Evolutionary conservation across 2,329 filamentous ascomycete genomes (phyloP).

Genomic region (Aureobasidium sp.): DNA sequence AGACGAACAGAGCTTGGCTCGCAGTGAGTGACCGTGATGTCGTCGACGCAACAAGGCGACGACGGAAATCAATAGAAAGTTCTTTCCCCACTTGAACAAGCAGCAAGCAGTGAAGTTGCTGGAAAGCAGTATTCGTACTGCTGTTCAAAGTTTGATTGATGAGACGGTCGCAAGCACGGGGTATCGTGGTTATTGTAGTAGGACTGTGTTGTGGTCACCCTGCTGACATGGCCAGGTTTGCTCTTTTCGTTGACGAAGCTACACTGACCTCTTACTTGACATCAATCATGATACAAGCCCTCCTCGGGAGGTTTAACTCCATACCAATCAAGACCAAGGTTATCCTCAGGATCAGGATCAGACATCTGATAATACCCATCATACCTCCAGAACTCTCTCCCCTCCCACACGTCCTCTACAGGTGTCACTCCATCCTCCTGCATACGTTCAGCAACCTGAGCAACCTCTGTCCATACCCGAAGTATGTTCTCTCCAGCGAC

Average conservation of each 20-base stretch:
- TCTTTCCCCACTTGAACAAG: too few species aligned
- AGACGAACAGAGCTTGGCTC: too few species aligned
- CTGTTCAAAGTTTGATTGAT: too few species aligned
- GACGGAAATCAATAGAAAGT: too few species aligned
- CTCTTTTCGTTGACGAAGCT: background rate
- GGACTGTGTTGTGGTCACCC: too few species aligned
- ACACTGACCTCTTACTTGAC: background rate
- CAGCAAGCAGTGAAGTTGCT: too few species aligned
- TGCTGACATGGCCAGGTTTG: too few species aligned
- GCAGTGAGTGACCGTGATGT: too few species aligned
- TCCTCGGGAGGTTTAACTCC: constrained; percentile 20
- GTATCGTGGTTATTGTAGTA: too few species aligned
- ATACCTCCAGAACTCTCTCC: constrained; percentile 27
- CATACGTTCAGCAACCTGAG: constrained; percentile 22
- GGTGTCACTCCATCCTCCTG: constrained; percentile 24
- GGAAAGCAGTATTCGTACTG: too few species aligned
- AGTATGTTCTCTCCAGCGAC: constrained; percentile 32
- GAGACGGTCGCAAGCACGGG: too few species aligned
- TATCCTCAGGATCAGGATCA: constrained; percentile 26
- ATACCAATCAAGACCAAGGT: constrained; percentile 25
- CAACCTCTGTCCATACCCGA: constrained; percentile 22
- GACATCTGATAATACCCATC: constrained; percentile 27
- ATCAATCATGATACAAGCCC: constrained; percentile 14
- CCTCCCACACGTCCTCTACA: constrained; percentile 29
- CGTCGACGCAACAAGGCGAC: too few species aligned